Base-by-base conservation (phyloP, 2,329 filamentous ascomycete species). In the Arthrobotrys iridis region DNA sequence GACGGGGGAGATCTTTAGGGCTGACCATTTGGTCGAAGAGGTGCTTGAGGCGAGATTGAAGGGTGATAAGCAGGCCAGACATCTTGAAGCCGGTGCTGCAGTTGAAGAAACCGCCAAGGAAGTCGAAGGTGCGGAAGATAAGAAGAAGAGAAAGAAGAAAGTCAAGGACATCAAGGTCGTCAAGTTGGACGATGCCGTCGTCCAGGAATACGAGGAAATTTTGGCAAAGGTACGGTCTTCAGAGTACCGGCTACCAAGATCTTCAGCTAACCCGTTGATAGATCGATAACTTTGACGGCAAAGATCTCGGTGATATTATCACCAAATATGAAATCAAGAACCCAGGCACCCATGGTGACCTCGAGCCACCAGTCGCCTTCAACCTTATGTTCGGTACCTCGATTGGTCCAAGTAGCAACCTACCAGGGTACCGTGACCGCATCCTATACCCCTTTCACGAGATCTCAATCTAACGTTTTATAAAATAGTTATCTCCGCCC, bases 321-420 rank as follows among this genome's bases (percentile, higher is more conserved):
- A 88, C 87, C 81, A 96, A 96, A 85, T 91, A 95, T 83, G 89
- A 97, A 78, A 91, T 99, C 83, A 91, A 88, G 84, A 97, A 96
- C 84, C 93, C 94, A 26, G 86, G 87, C 58, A 96, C 91, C 79
- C 91, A 89, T 79, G 88, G 89, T 76, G 88, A 91, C 79, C 89
- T 96, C 37, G 87, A 88, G 26, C 90, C 91, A 28, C 95, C 95
- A 2, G 90, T 96, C 58, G 87, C 93, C 43, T 97, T 98, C 88
- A 99, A 99, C 85, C 89, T 99, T 81, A 99, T 99, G 95, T 99
- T 98, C 86, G 90, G 94, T 83, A 97, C 94, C 43, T 87, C 91
- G 35, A 98, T 99, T 81, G 95, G 95, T 77, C 93, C 94, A 67
- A 96, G 92, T 84, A 91, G 91, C 83, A 93, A 96, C 81, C 86